Base-by-base conservation (phyloP, 2,329 filamentous ascomycete species). In the Nemania sp. region DNA sequence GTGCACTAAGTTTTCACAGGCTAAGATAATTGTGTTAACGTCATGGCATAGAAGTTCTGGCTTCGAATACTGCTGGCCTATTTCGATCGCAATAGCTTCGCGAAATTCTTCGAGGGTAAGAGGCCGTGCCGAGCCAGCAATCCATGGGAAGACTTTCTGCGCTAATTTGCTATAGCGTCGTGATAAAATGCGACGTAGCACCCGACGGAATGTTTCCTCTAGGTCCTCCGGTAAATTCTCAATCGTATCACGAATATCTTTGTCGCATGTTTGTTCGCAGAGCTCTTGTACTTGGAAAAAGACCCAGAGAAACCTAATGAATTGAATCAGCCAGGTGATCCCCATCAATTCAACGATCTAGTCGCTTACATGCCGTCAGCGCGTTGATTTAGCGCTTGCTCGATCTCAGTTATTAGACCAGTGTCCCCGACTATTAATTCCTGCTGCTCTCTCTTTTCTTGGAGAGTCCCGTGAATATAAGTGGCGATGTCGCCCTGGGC, bases 41-140 rank as follows among this genome's bases (percentile, higher is more conserved):
- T 75, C 69, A 32, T 78, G 80, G 29, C 70, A 65, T 1, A 72
- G 67, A 11, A 73, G 70, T 5, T 73, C 76, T 7, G 67, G 68
- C 5, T 70, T 74, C 1, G 68, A 75, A 43, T 72, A 72, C 18
- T 58, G 49, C 52, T 76, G 74, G 22, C 73, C 73, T 41, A 81
- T 75, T 51, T 80, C 74, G 24, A 82, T 75, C 2, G 77, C 70
- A 38, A 82, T 74, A 2, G 77, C 79, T 61, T 83, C 81, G 5
- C 70, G 73, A 1, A 84, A 71, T 66, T 83, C 77, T n/a, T 75
- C 70, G 0, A 82, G 72, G 4, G 71, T 73, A 1, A 83, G 64
- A 1, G 75, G 75, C 41, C 77, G 75, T 64, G 74, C 78, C 1
- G 78, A 74, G 29, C 69, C 74, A 6, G 73, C 72, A 49, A 81